Evolutionary conservation across 306 rosid species (phyloP).

Genomic region (Sicyos baderoa): DNA sequence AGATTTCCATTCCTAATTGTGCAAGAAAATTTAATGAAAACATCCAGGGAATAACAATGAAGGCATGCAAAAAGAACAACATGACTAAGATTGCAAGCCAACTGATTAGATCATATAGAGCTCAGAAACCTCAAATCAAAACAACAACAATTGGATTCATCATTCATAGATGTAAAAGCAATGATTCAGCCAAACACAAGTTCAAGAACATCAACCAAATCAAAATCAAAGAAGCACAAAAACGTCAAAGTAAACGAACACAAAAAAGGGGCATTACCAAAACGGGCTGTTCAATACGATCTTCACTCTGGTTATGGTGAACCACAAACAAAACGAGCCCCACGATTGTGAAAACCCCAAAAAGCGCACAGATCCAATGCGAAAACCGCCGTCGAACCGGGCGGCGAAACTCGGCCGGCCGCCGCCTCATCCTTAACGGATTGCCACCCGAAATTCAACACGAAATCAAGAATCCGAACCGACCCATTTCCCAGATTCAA

Average conservation of each 20-base stretch:
- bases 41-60: background rate
- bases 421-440: constrained; percentile 74
- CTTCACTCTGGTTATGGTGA: constrained; percentile 73
- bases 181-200: constrained; percentile 4
- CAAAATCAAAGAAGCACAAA: constrained; percentile 11
- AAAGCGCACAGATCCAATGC: constrained; percentile 82
- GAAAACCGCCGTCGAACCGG: constrained; percentile 82
- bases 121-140: constrained; percentile 5
- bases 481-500: constrained; percentile 29
- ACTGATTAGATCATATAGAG: constrained; percentile 11
- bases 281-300: constrained; percentile 51
- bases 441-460: constrained; percentile 35
- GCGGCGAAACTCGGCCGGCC: constrained; percentile 97
- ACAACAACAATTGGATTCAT: background rate
- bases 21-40: background rate
- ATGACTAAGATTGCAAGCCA: background rate
- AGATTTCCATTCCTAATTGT: background rate
- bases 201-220: background rate
- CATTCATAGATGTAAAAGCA: background rate
- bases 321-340: constrained; percentile 59
- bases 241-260: too few relatives aligned
- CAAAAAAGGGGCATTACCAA: constrained; percentile 33
- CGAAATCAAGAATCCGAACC: constrained; percentile 25
- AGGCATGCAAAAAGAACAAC: background rate
- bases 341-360: constrained; percentile 51